Conservation (phyloP, 768 basidiomycete genomes). For the Suillus variegatus region DNA sequence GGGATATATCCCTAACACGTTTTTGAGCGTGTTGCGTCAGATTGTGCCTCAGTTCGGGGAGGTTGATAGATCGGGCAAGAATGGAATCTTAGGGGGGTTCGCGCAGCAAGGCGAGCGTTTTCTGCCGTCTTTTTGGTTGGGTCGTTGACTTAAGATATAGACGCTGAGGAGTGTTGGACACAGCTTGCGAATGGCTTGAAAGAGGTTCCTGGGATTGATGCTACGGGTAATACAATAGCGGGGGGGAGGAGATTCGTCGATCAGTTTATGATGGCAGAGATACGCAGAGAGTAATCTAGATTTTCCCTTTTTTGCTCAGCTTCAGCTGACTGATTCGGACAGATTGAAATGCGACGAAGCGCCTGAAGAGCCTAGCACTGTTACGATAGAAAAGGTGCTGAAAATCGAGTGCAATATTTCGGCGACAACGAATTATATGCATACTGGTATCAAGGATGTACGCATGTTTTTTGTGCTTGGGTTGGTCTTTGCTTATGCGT, state of each 20-base stretch:
- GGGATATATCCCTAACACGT: constrained; percentile 65
- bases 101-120: constrained; percentile 71
- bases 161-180: constrained; percentile 90
- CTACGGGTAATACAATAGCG: constrained; percentile 29
- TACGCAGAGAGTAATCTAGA: constrained; percentile 60
- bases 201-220: constrained; percentile 57
- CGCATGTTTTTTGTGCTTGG: constrained; percentile 23
- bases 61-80: constrained; percentile 44
- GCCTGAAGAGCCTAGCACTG: constrained; percentile 69
- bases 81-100: constrained; percentile 47
- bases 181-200: constrained; percentile 72
- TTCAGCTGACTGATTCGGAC: constrained; percentile 23
- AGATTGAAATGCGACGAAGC: constrained; percentile 85
- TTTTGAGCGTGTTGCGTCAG: constrained; percentile 70
- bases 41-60: constrained; percentile 93
- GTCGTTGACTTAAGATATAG: constrained; percentile 32
- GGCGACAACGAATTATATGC: constrained; percentile 85
- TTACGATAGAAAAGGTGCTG: constrained; percentile 69
- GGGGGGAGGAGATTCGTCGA: constrained; percentile 64
- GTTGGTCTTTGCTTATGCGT: neutral
- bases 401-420: constrained; percentile 95
- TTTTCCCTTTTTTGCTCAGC: neutral
- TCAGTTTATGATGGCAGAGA: constrained; percentile 78
- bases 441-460: constrained; percentile 81
- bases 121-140: neutral